Evolutionary conservation across 192 early-diverging fungal genomes (phyloP), one percentile per base, ranked within the genome.

Genomic region (Rhizophagus sp.): DNA sequence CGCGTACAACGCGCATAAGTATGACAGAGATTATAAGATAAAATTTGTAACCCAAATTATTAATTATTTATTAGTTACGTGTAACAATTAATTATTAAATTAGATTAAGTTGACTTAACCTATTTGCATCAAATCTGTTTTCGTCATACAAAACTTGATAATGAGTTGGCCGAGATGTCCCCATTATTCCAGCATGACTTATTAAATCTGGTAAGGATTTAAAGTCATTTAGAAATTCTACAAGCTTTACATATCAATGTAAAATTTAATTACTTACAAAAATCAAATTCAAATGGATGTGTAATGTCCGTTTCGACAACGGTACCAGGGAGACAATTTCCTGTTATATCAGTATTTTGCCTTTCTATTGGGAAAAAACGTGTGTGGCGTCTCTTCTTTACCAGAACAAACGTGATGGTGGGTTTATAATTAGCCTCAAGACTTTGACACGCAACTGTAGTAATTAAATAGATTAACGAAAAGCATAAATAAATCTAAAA

Each of bases 81-180:
- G 1, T 30, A 30, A 30, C 0, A 30, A 30, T 30, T 30, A 30
- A 30, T 30, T 30, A 30, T 30, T 30, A 30, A 30, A 30, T 30
- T 30, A 30, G 30, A 30, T 30, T 30, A 30, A 30, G 1, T 30
- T 1, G 30, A 30, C 27, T 30, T 30, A 36, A 30, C 34, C 2
- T 0, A 78, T 99, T 95, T 1, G 93, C 79, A 4, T 90, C 88
- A 39, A 97, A 95, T 1, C 85, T 79, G 83, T 95, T 95, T 27
- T 98, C 96, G 78, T 99, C 95, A 67, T 91, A 88, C 22, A 99
- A 84, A 13, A 97, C 96, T 63, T 94, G 92, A 89, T 99, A 99
- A 81, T 97, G 95, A 0, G 94, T 94, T 0, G 97, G 96, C 13
- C 95, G 92, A 10, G 94, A 96, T 0, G 97, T 97, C 49, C 97